Evolutionary conservation across 2,329 filamentous ascomycete genomes (phyloP).

Genomic region (Aquanectria penicillioides): DNA sequence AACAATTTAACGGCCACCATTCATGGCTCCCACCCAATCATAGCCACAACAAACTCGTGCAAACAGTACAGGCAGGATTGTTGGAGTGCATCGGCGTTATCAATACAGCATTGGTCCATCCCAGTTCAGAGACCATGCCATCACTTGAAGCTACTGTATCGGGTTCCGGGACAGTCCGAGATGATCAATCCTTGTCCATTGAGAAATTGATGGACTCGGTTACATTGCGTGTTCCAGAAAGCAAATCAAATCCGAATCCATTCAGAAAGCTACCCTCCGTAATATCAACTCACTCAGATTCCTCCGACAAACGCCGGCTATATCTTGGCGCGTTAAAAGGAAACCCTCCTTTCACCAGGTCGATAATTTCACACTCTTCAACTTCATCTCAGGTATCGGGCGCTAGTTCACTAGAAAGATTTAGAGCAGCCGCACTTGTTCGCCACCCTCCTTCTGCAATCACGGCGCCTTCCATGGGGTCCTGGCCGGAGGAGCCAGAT

Average conservation of each 20-base stretch:
- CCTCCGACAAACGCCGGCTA: background rate
- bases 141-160: too few species aligned
- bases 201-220: too few species aligned
- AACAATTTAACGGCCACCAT: conserved; percentile 1
- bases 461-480: too few species aligned
- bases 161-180: too few species aligned
- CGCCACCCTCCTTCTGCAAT: too few species aligned
- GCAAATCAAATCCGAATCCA: too few species aligned
- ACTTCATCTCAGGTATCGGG: background rate
- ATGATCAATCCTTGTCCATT: too few species aligned
- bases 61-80: background rate
- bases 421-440: background rate
- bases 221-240: too few species aligned
- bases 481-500: too few species aligned
- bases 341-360: background rate
- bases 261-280: background rate
- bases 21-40: background rate
- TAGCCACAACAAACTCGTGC: background rate
- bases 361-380: background rate
- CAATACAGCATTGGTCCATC: background rate
- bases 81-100: background rate
- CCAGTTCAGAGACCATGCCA: background rate
- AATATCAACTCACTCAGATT: conserved; percentile 4
- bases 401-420: conserved; percentile 1
- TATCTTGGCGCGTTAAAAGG: background rate